Base-by-base conservation (phyloP, 148 eudicot species). In the Camellia granthamiana region DNA sequence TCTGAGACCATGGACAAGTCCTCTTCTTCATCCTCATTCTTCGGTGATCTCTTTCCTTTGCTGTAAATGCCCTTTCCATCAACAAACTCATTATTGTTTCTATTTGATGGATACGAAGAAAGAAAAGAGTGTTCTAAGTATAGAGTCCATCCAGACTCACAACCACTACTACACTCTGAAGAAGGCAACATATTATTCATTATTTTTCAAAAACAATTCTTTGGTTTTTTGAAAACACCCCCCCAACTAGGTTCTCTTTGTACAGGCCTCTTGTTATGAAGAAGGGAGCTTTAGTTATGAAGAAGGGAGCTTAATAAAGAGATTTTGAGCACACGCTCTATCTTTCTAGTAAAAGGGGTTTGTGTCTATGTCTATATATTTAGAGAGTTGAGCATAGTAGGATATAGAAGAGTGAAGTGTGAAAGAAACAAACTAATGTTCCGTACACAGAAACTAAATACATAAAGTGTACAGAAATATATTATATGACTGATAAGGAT, bases 91-190 rank as follows among this genome's bases (percentile, higher is more conserved):
- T 7, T 66, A 16, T 7, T 66, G 51, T 10, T 74, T 30, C 73
- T 51, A 61, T 70, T 8, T 6, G 8, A 69, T 16, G 55, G 38
- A 51, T 47, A 4, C 0, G 56, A 81, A 41, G 66, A 16, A 38
- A 76, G 77, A 68, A 63, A 65, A 56, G 86, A 88, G 72, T 88
- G 91, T 11, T 90, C 88, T 5, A 93, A 83, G 88, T 93, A 93
- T 1, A 78, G 66, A 65, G 97, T 93, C 97, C 97, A 93, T 19
- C 97, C 97, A 49, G 97, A 93, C 63, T 93, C 94, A 77, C 94
- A 88, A 42, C 92, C 94, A 71, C 90, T 88, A 42, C 90, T 86
- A 81, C 90, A 55, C 38, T 74, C 47, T 41, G 77, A 55, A 74
- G 77, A 55, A 74, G 21, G 23, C 77, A 55, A 56, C 63, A 55